These are phyloP conservation scores for Plasmodium adleri DNA, from an alignment of 169 alveolate species.

Conservation along the genomic window DNA sequence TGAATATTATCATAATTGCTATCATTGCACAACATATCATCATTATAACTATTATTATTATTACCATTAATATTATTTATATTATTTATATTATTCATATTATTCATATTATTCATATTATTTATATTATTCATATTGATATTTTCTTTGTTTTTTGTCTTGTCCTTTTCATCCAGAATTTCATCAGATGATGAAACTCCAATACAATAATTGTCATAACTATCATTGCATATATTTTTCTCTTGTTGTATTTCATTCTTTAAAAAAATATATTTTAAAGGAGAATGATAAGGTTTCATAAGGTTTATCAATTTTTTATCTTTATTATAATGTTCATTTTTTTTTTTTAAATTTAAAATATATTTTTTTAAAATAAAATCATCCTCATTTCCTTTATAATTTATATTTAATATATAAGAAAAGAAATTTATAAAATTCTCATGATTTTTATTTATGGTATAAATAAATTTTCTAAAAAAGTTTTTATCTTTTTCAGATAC, in stretches of 20 bases:
- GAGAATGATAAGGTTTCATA: conserved; percentile 76
- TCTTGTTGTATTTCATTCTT: conserved; percentile 48
- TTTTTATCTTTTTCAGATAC: conserved; percentile 30
- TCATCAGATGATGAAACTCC: not conserved
- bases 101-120: too few relatives aligned
- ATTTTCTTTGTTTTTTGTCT: not conserved
- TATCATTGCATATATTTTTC: not conserved
- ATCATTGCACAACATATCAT: not conserved
- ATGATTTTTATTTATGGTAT: conserved; percentile 61
- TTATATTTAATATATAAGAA: conserved; percentile 45
- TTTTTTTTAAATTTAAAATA: conserved; percentile 36
- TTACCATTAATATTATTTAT: not conserved
- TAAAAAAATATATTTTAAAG: conserved; percentile 63
- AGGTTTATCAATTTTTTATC: conserved; percentile 47
- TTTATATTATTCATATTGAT: not conserved
- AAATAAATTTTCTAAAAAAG: conserved; percentile 46
- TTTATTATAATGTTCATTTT: conserved; percentile 36
- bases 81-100: not conserved
- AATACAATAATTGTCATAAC: not conserved
- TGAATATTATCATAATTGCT: not conserved
- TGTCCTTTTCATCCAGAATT: not conserved
- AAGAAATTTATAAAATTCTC: conserved; percentile 46
- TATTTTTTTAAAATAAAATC: conserved; percentile 57
- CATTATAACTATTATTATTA: not conserved
- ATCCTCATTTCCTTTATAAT: conserved; percentile 52